Evolutionary conservation across 768 basidiomycete species (phyloP).

Genomic region (Hydnum rufescens): DNA sequence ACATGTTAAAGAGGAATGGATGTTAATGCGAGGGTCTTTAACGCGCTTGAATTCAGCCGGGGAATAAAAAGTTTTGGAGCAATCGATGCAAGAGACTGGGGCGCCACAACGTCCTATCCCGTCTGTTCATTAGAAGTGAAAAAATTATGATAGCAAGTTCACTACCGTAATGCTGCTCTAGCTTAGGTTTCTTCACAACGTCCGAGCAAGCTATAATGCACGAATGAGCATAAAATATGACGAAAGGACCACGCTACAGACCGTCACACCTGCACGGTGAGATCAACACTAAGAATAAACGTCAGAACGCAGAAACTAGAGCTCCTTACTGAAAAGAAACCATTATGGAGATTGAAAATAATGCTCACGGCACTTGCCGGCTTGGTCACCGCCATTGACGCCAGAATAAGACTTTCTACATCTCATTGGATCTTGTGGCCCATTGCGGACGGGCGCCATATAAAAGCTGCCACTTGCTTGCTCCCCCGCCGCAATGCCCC

Average conservation of each 20-base stretch:
- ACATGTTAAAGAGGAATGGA: not conserved
- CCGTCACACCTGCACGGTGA: not conserved
- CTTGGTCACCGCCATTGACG: not conserved
- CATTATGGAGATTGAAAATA: not conserved
- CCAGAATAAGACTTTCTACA: not conserved
- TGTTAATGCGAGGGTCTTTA: slow-evolving; percentile 46
- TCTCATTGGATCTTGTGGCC: not conserved
- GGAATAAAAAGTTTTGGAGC: slow-evolving; percentile 16
- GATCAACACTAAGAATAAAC: not conserved
- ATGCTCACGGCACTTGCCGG: not conserved
- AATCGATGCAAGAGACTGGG: slow-evolving; percentile 73
- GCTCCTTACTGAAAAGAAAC: slow-evolving; percentile 1
- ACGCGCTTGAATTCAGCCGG: not conserved
- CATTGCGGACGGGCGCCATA: not conserved
- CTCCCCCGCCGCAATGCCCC: not conserved
- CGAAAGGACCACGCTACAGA: not conserved
- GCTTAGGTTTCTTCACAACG: slow-evolving; percentile 83
- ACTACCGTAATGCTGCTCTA: slow-evolving; percentile 43
- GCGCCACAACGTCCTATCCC: slow-evolving; percentile 29
- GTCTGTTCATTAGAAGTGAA: not conserved
- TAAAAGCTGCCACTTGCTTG: not conserved
- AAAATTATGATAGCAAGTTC: not conserved
- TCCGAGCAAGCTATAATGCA: slow-evolving; percentile 46
- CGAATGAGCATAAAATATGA: not conserved
- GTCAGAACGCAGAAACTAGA: not conserved